These are phyloP conservation scores for Meyerozyma sp. DNA, from an alignment of 1,139 yeast species.

Conservation along the genomic window DNA sequence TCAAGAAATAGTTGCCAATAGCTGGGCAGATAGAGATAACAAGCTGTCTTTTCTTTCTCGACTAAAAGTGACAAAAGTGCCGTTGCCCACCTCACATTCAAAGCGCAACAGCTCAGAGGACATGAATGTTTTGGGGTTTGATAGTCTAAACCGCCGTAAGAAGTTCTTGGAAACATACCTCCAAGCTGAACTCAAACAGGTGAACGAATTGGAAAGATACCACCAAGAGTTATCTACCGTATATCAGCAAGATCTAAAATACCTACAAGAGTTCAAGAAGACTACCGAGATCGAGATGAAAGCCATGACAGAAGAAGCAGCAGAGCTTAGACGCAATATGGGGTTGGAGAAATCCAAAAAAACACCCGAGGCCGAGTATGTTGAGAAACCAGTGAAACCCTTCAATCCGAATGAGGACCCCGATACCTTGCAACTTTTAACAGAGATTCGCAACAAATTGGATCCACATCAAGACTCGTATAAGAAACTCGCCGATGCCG, in stretches of 20 bases:
- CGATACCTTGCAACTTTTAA: neutral
- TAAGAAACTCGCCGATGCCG: neutral
- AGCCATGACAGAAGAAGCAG: neutral
- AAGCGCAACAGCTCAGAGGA: constrained; percentile 15
- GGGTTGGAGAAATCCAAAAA: neutral
- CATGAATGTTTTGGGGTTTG: constrained; percentile 23
- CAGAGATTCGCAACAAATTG: neutral
- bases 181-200: constrained; percentile 38
- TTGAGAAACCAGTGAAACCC: neutral
- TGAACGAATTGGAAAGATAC: constrained; percentile 27
- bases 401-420: neutral
- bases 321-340: neutral
- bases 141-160: constrained; percentile 25
- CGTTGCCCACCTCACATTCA: constrained; percentile 17
- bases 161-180: constrained; percentile 32
- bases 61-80: constrained; percentile 29
- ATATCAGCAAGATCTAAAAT: constrained; percentile 28
- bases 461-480: neutral
- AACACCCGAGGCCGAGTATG: neutral
- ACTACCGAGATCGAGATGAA: neutral
- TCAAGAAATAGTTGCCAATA: constrained; percentile 21
- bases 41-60: constrained; percentile 28
- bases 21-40: constrained; percentile 25
- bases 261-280: constrained; percentile 19
- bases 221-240: constrained; percentile 17